Evolutionary conservation across 805 yeast species (phyloP), one percentile per base, ranked within the genome.

Genomic region (Nakazawaea populi): DNA sequence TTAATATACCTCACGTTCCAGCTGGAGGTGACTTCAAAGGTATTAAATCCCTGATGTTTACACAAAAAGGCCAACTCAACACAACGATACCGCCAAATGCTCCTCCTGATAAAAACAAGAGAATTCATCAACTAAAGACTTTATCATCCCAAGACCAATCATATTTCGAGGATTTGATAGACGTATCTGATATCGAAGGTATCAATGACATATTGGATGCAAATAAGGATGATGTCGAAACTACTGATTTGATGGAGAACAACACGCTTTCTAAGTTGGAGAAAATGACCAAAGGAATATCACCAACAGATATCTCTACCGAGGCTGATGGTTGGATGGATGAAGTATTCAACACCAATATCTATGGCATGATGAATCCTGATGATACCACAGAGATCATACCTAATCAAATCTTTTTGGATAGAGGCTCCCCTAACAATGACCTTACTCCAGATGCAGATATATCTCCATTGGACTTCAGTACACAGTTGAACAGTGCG

Each of bases 21-120:
- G 14, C 31, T 7, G 34, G 41, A 11, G 41, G 40, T 24, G 41
- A 36, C 28, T 36, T 27, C 10, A 36, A 36, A 37, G 29, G 36
- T 5, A 27, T 11, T 11, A 44, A 35, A 36, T 4, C 14, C 14
- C 34, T 43, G 38, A 10, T 43, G 6, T 14, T 24, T 10, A 10
- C 12, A 5, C 18, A 42, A 29, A 29, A 42, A n/a, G 14, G 29
- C 2, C 36, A 31, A 37, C 12, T n/a, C 36, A 45, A 9, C 44
- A 18, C 45, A 31, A 42, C 45, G 28, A 43, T 46, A 40, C 29
- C 44, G 37, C 31, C 53, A 46, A 31, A 32, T 47, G 55, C 59
- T 1, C 59, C 59, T 30, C 58, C 60, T 3, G 54, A 46, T 24
- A 55, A 58, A 12, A 53, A 56, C 3, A 52, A 38, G 31, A 57